Base-by-base conservation (phyloP, 106 monocot genomes). In the Acanthochlamys bracteata region DNA sequence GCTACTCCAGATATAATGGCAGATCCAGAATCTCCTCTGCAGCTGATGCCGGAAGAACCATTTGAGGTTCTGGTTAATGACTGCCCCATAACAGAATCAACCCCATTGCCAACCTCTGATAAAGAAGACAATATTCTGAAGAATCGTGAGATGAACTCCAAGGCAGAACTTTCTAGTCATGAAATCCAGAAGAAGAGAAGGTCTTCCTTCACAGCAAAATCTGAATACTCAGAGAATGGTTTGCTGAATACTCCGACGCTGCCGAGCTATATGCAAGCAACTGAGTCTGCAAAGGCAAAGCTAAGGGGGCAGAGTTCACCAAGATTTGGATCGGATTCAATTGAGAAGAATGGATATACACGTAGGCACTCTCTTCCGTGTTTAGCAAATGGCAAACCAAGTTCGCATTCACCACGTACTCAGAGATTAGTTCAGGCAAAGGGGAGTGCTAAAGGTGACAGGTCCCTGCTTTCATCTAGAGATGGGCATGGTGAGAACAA, bases 211-310 rank as follows among this genome's bases (percentile, higher is more conserved):
- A 69, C 89, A 24, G 73, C 66, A 39, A 83, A 75, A 63, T 52
- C 76, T 20, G 93, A 89, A 46, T 69, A 80, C 60, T 55, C 55
- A 10, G 87, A 96, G 41, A 80, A 83, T 24, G 80, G 81, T 53
- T 19, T 51, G 39, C 82, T 78, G 53, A 85, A 78, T 24, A 76
- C 72, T 64, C 83, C 81, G 42, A 57, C 60, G 1, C 39, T 93
- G 61, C 93, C 93, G 2, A 93, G 89, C 61, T 93, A 89, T 41
- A 93, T 93, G 93, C 76, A 75, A 52, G 60, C 81, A 58, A 93
- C 89, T 61, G 66, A 78, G 66, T 93, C 93, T 68, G 80, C 83
- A 33, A 93, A 88, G 64, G 88, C 88, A 70, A 89, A 89, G 60
- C 49, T 86, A 40, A 73, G 83, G 14, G 80, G 76, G 16, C 86